A percentile compares a stretch with the other conserved stretches of the same genome.
Evolutionary conservation across 768 basidiomycete species (phyloP).

Genomic region (Dendrothele bispora): DNA sequence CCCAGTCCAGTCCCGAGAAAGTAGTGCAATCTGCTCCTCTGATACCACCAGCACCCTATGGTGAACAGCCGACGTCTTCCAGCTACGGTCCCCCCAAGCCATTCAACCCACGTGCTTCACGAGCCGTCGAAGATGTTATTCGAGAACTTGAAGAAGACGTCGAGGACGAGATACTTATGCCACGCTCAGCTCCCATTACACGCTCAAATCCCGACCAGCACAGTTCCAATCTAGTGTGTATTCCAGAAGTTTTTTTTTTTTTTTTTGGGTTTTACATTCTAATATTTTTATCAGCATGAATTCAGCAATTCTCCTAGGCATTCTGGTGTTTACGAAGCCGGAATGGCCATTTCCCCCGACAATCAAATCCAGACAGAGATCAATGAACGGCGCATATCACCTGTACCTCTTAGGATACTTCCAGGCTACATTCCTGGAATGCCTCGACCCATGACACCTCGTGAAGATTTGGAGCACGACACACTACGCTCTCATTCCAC

Average conservation of each 20-base stretch:
- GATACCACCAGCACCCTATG: conserved; percentile 35
- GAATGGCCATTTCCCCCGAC: conserved; percentile 72
- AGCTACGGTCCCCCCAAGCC: conserved; percentile 49
- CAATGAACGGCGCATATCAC: conserved; percentile 56
- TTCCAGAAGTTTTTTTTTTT: conserved; percentile 2
- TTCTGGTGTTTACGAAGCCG: conserved; percentile 53
- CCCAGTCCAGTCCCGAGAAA: conserved; percentile 43
- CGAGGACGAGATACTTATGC: conserved; percentile 78
- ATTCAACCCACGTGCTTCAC: conserved; percentile 61
- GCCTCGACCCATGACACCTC: conserved; percentile 91
- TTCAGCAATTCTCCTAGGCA: conserved; percentile 29
- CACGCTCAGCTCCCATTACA: conserved; percentile 54
- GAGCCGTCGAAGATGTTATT: conserved; percentile 75
- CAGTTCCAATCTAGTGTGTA: conserved; percentile 32
- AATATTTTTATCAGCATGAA: not conserved
- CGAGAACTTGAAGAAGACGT: conserved; percentile 75
- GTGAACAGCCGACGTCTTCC: conserved; percentile 35
- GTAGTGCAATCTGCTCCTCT: conserved; percentile 43
- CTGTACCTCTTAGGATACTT: conserved; percentile 59
- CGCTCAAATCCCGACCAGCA: conserved; percentile 37
- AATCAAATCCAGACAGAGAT: conserved; percentile 47
- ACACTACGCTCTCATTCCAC: conserved; percentile 71
- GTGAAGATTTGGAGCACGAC: conserved; percentile 65
- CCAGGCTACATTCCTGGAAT: conserved; percentile 90
- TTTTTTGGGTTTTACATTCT: not conserved